phyloP scores from a whole-genome alignment of 2,329 filamentous ascomycete species.

The Penicillium sp. region DNA sequence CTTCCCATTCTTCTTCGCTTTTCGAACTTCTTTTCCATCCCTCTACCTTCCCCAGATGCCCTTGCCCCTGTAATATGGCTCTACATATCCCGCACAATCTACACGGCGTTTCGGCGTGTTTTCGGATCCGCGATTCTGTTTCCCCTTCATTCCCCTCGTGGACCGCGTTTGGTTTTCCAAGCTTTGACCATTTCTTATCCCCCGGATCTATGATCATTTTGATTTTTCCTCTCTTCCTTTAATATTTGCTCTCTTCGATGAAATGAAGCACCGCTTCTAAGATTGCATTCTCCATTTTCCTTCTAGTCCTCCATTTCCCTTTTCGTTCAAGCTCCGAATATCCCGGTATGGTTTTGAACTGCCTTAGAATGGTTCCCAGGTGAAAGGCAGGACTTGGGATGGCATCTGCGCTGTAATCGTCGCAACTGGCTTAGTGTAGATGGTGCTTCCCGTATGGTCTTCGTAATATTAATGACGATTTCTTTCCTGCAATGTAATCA shows the following conservation, averaged over 20 bases:
- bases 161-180: not conserved
- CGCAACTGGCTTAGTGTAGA: conserved; percentile 4
- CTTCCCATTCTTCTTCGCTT: not conserved
- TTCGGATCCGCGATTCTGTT: not conserved
- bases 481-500: conserved; percentile 9
- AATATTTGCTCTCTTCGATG: conserved; percentile 3
- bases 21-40: conserved; percentile 7
- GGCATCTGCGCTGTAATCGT: conserved; percentile 9
- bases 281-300: not conserved
- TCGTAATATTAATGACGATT: not conserved
- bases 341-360: conserved; percentile 3
- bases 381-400: not conserved
- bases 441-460: not conserved
- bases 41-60: not conserved
- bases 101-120: conserved; percentile 23
- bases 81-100: conserved; percentile 17
- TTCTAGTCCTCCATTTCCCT: not conserved
- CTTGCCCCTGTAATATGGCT: conserved; percentile 21
- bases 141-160: not conserved
- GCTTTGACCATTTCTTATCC: not conserved
- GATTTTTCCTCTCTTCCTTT: not conserved
- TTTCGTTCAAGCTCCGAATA: conserved; percentile 2
- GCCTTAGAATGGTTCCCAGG: not conserved
- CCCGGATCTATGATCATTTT: not conserved
- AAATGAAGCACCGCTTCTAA: conserved; percentile 6